These are phyloP conservation scores for Closterium sp. DNA, from an alignment of 139 green algal genomes.

Conservation along the genomic window DNA sequence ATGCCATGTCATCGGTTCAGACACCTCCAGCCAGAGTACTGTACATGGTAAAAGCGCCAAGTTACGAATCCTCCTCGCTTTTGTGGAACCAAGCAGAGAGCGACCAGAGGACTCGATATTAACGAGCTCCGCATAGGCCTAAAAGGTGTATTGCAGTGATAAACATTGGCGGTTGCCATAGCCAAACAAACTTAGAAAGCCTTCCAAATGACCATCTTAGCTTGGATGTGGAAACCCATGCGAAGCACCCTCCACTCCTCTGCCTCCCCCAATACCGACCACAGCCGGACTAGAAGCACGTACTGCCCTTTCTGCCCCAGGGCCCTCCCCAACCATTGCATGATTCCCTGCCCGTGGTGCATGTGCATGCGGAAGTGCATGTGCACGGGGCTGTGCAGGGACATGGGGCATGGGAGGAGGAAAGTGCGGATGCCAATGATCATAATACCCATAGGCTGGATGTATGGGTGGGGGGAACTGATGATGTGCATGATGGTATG, in stretches of 20 bases:
- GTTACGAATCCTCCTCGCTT: background rate
- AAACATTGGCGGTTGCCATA: background rate
- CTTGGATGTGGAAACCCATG: background rate
- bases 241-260: background rate
- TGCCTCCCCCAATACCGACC: background rate
- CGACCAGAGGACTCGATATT: background rate
- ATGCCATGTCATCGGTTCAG: background rate
- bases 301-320: background rate
- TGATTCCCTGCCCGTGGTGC: background rate
- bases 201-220: background rate
- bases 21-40: background rate
- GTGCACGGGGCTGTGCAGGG: background rate
- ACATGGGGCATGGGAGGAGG: background rate
- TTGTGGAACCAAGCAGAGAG: background rate
- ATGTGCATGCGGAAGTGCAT: background rate
- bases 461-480: background rate
- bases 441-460: background rate
- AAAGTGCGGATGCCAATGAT: background rate
- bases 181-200: background rate
- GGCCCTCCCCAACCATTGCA: background rate
- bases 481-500: background rate
- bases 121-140: background rate
- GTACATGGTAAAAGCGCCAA: background rate
- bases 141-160: background rate
- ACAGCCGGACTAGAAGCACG: background rate